Evolutionary conservation across 208 protist species (phyloP).

Genomic region (Tritrichomonas musculus): DNA sequence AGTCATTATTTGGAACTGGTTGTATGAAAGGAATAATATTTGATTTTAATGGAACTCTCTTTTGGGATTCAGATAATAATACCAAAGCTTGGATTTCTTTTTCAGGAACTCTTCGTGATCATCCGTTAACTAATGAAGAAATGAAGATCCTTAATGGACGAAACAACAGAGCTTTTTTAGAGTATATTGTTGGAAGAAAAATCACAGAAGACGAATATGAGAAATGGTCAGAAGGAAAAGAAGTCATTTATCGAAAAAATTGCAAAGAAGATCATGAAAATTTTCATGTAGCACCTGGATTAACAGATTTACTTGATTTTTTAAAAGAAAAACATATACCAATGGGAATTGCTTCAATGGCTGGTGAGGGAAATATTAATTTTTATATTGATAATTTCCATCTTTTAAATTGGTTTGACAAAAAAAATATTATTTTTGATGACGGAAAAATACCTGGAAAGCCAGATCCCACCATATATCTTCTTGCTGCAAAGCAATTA

Average conservation of each 20-base stretch:
- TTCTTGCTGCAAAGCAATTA: neutral
- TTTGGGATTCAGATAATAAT: neutral
- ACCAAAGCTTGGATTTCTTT: neutral
- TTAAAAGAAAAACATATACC: neutral
- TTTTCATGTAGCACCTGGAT: neutral
- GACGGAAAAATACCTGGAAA: neutral
- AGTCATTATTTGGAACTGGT: no score
- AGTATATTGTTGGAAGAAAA: neutral
- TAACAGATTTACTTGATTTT: neutral
- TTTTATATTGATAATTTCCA: neutral
- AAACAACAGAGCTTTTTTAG: neutral
- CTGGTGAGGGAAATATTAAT: neutral
- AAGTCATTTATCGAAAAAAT: neutral
- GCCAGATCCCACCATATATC: neutral
- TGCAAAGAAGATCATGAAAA: neutral
- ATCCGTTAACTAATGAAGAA: constrained; percentile 22
- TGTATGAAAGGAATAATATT: neutral
- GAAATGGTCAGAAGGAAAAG: neutral
- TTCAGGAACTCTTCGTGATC: neutral
- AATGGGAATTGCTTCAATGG: neutral
- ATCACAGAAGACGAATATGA: neutral
- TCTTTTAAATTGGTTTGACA: neutral
- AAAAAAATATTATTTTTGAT: neutral
- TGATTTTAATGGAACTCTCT: constrained; percentile 24
- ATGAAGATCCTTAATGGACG: neutral